phyloP scores from a whole-genome alignment of 2,329 filamentous ascomycete genomes.

The Amylocarpus encephaloides region DNA sequence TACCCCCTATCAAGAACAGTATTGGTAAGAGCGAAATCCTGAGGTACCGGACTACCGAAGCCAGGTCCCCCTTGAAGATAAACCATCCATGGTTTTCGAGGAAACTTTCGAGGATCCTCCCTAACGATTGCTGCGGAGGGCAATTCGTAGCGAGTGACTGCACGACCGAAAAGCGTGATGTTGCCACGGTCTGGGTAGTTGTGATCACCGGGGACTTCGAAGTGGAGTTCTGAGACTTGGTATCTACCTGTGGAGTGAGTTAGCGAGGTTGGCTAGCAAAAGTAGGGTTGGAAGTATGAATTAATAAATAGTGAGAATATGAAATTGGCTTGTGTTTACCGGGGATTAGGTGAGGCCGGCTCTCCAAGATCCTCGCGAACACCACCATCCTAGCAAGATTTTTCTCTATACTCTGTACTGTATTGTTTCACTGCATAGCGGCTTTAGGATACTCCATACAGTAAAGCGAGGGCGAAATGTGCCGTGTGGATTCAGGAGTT shows the following conservation, averaged over 20 bases:
- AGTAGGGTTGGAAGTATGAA: constrained; percentile 6
- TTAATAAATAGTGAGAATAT: neutral
- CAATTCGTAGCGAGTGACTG: constrained; percentile 59
- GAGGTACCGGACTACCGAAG: constrained; percentile 67
- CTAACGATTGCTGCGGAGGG: constrained; percentile 35
- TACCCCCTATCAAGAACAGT: constrained; percentile 73
- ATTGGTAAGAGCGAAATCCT: constrained; percentile 65
- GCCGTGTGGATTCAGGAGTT: neutral
- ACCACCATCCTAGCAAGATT: too few species aligned
- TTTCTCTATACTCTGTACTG: too few species aligned
- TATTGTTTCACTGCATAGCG: too few species aligned
- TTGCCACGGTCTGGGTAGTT: constrained; percentile 49
- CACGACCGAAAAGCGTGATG: constrained; percentile 73
- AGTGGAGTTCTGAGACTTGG: constrained; percentile 73
- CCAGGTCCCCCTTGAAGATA: constrained; percentile 86
- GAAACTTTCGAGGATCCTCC: constrained; percentile 37
- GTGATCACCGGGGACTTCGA: constrained; percentile 79
- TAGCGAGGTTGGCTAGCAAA: neutral
- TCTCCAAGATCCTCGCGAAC: constrained; percentile 29
- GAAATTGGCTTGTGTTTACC: constrained; percentile 19
- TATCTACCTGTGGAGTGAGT: constrained; percentile 53
- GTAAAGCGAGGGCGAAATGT: neutral
- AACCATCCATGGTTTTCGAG: constrained; percentile 54
- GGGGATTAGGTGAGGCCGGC: constrained; percentile 38
- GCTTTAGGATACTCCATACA: too few species aligned